Percentiles rank a stretch among this genome's conserved stretches.
Conservation (phyloP, 345 rosid genomes). For the Sonneratia caseolaris region DNA sequence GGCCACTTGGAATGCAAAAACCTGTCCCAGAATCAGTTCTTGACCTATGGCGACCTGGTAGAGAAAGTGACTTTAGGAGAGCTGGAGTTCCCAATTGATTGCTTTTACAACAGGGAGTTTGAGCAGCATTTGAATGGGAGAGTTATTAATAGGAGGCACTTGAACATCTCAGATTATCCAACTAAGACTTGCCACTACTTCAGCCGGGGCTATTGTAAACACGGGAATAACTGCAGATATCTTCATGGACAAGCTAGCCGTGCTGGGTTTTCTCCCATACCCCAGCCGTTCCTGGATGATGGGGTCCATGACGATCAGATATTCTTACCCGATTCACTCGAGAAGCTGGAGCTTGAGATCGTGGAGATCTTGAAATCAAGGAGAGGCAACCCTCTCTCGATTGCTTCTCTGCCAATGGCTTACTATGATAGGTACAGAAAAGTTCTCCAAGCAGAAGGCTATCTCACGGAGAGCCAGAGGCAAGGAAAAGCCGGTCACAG, state of each 20-base stretch:
- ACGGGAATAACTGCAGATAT: constrained; percentile 53
- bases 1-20: constrained; percentile 1
- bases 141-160: constrained; percentile 16
- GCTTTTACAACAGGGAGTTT: constrained; percentile 21
- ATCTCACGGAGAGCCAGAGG: constrained; percentile 66
- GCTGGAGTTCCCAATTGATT: constrained; percentile 25
- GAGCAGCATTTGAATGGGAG: constrained; percentile 19
- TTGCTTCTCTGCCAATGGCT: constrained; percentile 55
- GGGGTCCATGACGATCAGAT: constrained; percentile 25
- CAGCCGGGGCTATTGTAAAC: constrained; percentile 59
- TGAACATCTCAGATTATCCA: constrained; percentile 23
- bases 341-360: constrained; percentile 47
- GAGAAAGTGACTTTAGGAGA: constrained; percentile 23
- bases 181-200: constrained; percentile 48
- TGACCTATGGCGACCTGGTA: constrained; percentile 37
- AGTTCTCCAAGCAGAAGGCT: constrained; percentile 60
- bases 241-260: constrained; percentile 31
- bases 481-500: constrained; percentile 64
- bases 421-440: constrained; percentile 55
- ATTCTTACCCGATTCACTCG: constrained; percentile 29
- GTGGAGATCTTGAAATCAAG: constrained; percentile 41
- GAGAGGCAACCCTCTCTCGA: constrained; percentile 53
- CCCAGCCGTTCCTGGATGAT: constrained; percentile 18
- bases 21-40: constrained; percentile 25
- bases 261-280: constrained; percentile 25